Conservation (phyloP, 345 rosid genomes). For the Salix purpurea region DNA sequence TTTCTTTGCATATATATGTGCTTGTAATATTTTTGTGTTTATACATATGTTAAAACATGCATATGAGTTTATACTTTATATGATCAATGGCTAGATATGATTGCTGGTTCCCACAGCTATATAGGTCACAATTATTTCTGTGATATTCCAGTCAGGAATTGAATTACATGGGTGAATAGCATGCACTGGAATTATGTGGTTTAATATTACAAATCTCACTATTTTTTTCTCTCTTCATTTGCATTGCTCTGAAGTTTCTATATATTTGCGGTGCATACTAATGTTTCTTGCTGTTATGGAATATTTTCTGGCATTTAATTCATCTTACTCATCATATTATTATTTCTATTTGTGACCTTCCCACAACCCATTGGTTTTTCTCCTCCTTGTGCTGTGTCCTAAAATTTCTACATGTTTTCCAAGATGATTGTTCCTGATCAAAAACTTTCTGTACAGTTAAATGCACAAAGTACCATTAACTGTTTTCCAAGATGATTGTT, state of each 20-base stretch:
- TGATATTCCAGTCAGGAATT: not conserved
- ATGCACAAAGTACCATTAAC: not conserved
- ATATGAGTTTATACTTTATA: no score
- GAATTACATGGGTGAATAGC: not conserved
- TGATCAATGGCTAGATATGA: not conserved
- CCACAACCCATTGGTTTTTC: not conserved
- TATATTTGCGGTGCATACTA: not conserved
- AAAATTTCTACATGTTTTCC: not conserved
- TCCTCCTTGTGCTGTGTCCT: not conserved
- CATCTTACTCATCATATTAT: not conserved
- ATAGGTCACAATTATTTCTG: not conserved
- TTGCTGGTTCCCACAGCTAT: not conserved
- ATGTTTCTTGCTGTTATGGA: not conserved
- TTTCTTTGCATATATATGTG: not conserved
- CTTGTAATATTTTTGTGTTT: not conserved
- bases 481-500: no score
- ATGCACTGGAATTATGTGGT: not conserved
- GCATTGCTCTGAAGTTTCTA: not conserved
- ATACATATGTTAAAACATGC: not conserved
- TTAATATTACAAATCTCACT: not conserved
- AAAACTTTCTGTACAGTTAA: not conserved
- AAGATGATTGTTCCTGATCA: no score
- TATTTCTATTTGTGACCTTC: not conserved
- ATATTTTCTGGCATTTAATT: not conserved
- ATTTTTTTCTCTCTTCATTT: not conserved